Evolutionary conservation across 163 green algal species (phyloP).

Genomic region (Prototheca stagnorum): DNA sequence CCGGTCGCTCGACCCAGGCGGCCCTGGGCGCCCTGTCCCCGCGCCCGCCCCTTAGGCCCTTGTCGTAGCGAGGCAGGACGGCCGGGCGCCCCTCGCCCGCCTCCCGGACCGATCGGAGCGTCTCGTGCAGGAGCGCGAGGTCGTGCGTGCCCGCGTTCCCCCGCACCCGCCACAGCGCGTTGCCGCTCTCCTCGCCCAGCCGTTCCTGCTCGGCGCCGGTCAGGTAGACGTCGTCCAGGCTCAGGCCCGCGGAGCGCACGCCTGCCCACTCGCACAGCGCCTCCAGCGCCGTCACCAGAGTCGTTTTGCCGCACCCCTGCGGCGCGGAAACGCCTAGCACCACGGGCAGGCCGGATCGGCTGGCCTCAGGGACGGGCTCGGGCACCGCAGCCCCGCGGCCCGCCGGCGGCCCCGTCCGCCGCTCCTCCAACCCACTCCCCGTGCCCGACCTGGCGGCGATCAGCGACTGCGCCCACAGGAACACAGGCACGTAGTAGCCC

Average conservation of each 20-base stretch:
- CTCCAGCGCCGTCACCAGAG: conserved; percentile 76
- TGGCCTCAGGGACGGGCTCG: no score
- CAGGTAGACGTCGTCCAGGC: conserved; percentile 98
- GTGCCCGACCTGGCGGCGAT: no score
- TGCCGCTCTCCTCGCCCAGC: conserved; percentile 29
- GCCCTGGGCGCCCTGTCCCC: conserved; percentile 38
- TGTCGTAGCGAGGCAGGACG: conserved; percentile 68
- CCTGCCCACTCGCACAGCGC: conserved; percentile 50
- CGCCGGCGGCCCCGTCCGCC: no score
- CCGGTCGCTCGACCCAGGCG: conserved; percentile 40
- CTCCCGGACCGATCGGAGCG: conserved; percentile 36
- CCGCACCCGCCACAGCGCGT: conserved; percentile 67
- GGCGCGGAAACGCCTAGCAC: conserved; percentile 84
- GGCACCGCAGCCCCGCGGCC: no score
- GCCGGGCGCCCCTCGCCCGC: conserved; percentile 8
- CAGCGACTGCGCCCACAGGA: no score
- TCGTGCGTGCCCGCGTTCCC: conserved; percentile 92
- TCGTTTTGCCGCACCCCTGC: conserved; percentile 95
- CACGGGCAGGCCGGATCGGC: conserved; percentile 22
- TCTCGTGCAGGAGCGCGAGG: conserved; percentile 56
- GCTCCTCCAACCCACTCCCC: no score
- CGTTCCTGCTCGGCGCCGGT: conserved; percentile 20
- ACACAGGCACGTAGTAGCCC: no score
- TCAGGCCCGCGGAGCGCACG: conserved; percentile 51
- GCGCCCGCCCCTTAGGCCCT: conserved; percentile 49